A percentile compares a stretch with the other conserved stretches of the same genome.
These are phyloP conservation scores for Aureobasidium sp. DNA, from an alignment of 2,329 filamentous ascomycete genomes.

Conservation along the genomic window DNA sequence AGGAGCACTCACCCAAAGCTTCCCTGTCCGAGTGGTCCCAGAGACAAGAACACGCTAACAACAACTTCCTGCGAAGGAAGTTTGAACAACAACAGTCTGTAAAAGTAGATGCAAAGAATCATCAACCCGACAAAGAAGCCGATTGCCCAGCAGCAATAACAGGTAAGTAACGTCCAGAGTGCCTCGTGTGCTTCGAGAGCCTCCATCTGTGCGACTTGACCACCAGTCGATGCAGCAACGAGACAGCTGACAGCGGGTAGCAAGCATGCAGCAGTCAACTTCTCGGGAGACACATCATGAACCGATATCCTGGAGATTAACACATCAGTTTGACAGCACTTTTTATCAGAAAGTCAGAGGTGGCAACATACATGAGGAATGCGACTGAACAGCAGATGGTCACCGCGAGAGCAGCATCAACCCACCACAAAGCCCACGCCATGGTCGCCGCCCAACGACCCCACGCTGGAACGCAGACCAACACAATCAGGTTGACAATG, in stretches of 20 bases:
- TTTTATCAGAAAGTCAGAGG: background rate
- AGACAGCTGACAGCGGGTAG: conserved; percentile 59
- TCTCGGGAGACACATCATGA: conserved; percentile 30
- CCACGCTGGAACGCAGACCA: conserved; percentile 24
- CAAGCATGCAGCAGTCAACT: conserved; percentile 55
- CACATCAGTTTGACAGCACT: background rate
- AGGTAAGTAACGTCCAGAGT: conserved; percentile 53
- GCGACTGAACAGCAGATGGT: conserved; percentile 17
- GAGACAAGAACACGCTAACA: conserved; percentile 57
- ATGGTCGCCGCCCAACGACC: conserved; percentile 15
- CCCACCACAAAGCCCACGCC: conserved; percentile 20
- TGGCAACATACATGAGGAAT: conserved; percentile 12
- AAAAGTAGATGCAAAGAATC: conserved; percentile 60
- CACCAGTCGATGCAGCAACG: conserved; percentile 56
- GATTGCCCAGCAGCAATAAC: conserved; percentile 61
- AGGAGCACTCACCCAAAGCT: conserved; percentile 39
- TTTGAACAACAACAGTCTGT: conserved; percentile 57
- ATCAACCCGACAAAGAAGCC: conserved; percentile 52
- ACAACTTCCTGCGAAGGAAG: conserved; percentile 59
- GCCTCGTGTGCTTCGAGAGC: conserved; percentile 47
- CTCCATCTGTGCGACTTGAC: conserved; percentile 53
- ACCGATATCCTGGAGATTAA: conserved; percentile 23
- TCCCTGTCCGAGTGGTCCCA: conserved; percentile 58
- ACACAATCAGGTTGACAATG: conserved; percentile 21
- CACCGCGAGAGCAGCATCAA: conserved; percentile 17